Evolutionary conservation across 176 grass and related monocot species (phyloP), one percentile per base, ranked within the genome.

Genomic region (Pontederia paniculata): DNA sequence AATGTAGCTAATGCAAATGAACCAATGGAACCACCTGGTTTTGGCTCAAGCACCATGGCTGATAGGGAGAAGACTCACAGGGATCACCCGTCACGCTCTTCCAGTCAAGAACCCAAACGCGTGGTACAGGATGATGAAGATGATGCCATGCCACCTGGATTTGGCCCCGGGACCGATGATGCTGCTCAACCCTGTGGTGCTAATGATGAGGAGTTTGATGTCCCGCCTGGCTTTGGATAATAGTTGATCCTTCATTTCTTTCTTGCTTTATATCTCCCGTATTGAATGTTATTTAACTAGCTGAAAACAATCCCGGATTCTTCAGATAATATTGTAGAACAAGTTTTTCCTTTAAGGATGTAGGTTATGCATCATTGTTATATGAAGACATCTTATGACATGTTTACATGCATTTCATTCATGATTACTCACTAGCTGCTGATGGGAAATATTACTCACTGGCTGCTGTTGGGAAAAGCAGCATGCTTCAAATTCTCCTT

Each of bases 211-310:
- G 85, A 77, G 57, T 73, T 77, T 52, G 74, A 68, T 21, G 70
- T 73, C n/a, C 86, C 86, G 55, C 86, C 86, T 61, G 86, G 86
- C 47, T 89, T 89, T 62, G 81, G 77, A 11, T 89, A 63, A 81
- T 58, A 52, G 54, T n/a, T 23, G 23, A 64, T 11, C 21, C 12
- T 46, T 55, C 12, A 13, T 23, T 48, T 23, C 22, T 31, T 69
- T 19, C 23, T 0, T 45, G 42, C 22, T 69, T 56, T 43, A 37
- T 6, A 37, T 37, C 28, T 37, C 28, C 28, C 28, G 7, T 37
- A 6, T 37, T 6, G 28, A 37, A 37, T 37, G 28, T 6, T 37
- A 37, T 37, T 37, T 37, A 37, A 37, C 28, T 6, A 37, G 28
- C 28, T 37, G 28, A 6, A 37, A 37, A 37, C 7, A 37, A 37